A percentile compares a stretch with the other conserved stretches of the same genome.
Conservation (phyloP, 176 grass and related monocot genomes). For the Avena insularis region DNA sequence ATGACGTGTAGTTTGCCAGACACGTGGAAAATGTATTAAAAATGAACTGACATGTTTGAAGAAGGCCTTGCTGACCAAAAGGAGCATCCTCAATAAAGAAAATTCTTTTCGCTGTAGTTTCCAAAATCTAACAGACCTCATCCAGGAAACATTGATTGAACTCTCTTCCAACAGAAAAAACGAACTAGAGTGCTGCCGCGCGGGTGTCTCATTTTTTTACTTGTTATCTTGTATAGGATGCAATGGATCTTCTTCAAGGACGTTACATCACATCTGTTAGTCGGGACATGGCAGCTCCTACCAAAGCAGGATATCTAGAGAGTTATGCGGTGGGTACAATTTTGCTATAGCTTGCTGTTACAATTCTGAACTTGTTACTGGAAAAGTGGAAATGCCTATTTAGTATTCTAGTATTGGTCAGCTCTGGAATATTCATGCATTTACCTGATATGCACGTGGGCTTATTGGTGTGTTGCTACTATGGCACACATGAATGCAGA, state of each 20-base stretch:
- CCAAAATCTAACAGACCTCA: constrained; percentile 21
- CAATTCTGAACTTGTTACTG: not conserved
- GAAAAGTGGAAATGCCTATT: constrained; percentile 1
- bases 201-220: constrained; percentile 9
- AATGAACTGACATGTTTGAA: constrained; percentile 11
- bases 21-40: not conserved
- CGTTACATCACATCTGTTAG: constrained; percentile 82
- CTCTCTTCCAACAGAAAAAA: constrained; percentile 31
- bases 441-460: constrained; percentile 4
- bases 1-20: not conserved
- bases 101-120: not conserved
- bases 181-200: not conserved
- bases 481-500: not conserved
- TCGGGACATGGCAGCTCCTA: constrained; percentile 68
- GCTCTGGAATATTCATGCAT: constrained; percentile 12
- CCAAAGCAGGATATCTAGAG: constrained; percentile 75
- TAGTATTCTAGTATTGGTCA: constrained; percentile 10
- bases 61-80: constrained; percentile 11
- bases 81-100: not conserved
- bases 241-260: constrained; percentile 98
- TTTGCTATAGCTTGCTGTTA: not conserved
- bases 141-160: not conserved
- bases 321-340: constrained; percentile 80
- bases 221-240: constrained; percentile 69
- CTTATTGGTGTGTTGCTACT: constrained; percentile 6